Evolutionary conservation across 371 early-diverging fungal species (phyloP), one percentile per base, ranked within the genome.

Genomic region (Choanephora cucurbitarum): DNA sequence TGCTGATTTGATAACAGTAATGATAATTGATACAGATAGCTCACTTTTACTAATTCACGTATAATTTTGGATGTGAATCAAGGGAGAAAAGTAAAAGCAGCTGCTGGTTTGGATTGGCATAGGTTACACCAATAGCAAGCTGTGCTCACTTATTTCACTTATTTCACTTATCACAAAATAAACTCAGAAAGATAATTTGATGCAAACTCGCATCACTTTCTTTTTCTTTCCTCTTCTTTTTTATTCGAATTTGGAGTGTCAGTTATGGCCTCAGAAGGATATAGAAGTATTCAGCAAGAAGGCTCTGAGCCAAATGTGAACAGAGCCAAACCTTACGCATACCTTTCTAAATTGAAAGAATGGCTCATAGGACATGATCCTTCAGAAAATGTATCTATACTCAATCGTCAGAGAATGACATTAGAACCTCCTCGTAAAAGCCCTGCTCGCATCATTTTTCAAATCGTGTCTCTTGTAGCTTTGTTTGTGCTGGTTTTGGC

Each of bases 391-490:
- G 64, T 71, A 18, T 73, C 77, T 8, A 52, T 76, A 33, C 57
- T 76, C 41, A 69, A 76, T 40, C 47, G 69, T 23, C 52, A 64
- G 17, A 44, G 65, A 18, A 73, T 72, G 73, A 76, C 71, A 4
- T 33, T 76, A 9, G 71, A 76, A 32, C 67, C 77, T 47, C 77
- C 77, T 15, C 48, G 59, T 32, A 52, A 51, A 24, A 58, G 60
- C 9, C 44, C 53, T n/a, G 15, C 52, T 10, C 62, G 67, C 17
- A 40, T 66, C 13, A 55, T 61, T 24, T 32, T 70, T 21, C 63
- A 53, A 15, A 52, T 68, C 1, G 56, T 62, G 9, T 21, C 50
- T 10, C 58, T 68, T 32, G 53, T 72, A 22, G 53, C 60, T 18
- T 48, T 49, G 9, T 60, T 73, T 40, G 31, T 59, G 11, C 41